Base-by-base conservation (phyloP, 1,139 yeast species). In the Kodamaea arcana region DNA sequence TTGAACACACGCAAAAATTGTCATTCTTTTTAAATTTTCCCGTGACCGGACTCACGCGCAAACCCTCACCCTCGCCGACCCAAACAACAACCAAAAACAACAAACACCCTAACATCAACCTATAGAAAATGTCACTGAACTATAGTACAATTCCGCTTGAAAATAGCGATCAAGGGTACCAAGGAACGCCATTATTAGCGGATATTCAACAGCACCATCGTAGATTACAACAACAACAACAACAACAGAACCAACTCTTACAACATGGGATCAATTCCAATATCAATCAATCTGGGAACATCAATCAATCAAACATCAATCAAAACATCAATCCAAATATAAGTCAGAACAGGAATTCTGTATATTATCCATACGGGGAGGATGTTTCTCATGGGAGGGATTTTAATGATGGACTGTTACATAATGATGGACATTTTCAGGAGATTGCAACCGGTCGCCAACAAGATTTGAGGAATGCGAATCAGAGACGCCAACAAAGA, bases 61-160 rank as follows among this genome's bases (percentile, higher is more conserved):
- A n/a, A n/a, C n/a, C n/a, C n/a, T n/a, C n/a, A n/a, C n/a, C n/a
- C n/a, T 18, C 22, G 9, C 22, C 22, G 22, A 18, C 22, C 22
- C 22, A 7, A 25, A 25, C 27, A 25, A 11, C 27, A 11, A 25
- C 29, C 28, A 27, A 16, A 10, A 11, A 9, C 12, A 27, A 27
- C 27, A 31, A 34, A 37, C 38, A 37, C 31, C 41, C 41, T 32
- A 31, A 32, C 41, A 35, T 35, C 41, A 30, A 30, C 23, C 30
- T 4, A 8, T 27, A 14, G 6, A 22, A 15, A 12, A 24, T 16
- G 28, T 29, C n/a, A 29, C 43, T 44, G 47, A 37, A 43, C 11
- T 44, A 33, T 35, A 43, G 38, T 15, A 28, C 34, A 21, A 39
- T 42, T 9, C 32, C 42, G 14, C 35, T 30, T 18, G 43, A 36